phyloP scores from a whole-genome alignment of 768 basidiomycete genomes.

The Neoboletus brunneissimus region DNA sequence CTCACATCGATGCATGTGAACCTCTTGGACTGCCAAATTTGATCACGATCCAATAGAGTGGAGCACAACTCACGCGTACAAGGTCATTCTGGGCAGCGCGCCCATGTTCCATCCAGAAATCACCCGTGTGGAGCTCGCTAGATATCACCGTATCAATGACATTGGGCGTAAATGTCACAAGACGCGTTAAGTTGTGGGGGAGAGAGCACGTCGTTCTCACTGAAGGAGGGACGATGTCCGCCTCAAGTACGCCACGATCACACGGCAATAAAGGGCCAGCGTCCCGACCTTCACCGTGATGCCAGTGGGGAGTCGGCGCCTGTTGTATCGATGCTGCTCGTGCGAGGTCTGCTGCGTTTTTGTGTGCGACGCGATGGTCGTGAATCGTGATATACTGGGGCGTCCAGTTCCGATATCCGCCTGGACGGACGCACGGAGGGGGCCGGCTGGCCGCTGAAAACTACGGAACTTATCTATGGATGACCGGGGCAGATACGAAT shows the following conservation, averaged over 20 bases:
- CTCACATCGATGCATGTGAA: neutral
- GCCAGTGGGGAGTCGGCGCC: neutral
- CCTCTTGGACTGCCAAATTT: slow-evolving; percentile 2
- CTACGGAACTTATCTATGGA: neutral
- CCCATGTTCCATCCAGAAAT: neutral
- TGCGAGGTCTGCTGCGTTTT: neutral
- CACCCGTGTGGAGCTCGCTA: slow-evolving; percentile 1
- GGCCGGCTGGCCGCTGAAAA: neutral
- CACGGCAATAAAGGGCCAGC: neutral
- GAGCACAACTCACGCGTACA: neutral
- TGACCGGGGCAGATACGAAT: neutral
- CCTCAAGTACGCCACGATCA: neutral
- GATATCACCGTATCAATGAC: slow-evolving; percentile 2
- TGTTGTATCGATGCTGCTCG: slow-evolving; percentile 1
- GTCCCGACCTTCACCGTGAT: slow-evolving; percentile 1
- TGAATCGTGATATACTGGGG: neutral
- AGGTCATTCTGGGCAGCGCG: neutral
- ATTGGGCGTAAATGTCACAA: neutral
- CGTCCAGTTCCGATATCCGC: slow-evolving; percentile 14
- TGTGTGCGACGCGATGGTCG: neutral
- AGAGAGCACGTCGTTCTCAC: neutral
- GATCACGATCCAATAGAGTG: neutral
- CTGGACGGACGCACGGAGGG: neutral
- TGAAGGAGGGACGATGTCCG: neutral
- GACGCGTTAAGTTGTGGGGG: neutral